phyloP scores from a whole-genome alignment of 1,139 yeast genomes.

The Candida buenavistaensis region DNA sequence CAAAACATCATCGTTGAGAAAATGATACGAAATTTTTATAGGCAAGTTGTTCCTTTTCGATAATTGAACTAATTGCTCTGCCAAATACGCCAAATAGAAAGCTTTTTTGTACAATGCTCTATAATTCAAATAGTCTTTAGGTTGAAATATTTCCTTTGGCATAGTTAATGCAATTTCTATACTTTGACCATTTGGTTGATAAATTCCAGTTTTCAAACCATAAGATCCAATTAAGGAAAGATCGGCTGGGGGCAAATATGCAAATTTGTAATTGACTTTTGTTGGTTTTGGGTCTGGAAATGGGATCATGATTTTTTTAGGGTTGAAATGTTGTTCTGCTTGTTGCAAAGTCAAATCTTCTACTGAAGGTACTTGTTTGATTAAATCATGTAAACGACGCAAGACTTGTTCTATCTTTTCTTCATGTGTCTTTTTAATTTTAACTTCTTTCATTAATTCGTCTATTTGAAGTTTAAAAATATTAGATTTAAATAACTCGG shows the following conservation, averaged over 20 bases:
- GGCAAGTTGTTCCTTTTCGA: constrained; percentile 57
- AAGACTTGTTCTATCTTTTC: constrained; percentile 71
- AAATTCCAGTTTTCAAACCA: constrained; percentile 78
- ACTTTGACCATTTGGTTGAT: constrained; percentile 48
- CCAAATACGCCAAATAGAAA: constrained; percentile 77
- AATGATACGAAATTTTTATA: constrained; percentile 55
- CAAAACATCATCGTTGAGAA: constrained; percentile 63
- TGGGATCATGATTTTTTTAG: constrained; percentile 63
- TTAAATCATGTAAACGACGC: constrained; percentile 70
- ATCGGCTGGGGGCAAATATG: constrained; percentile 69
- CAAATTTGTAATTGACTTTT: constrained; percentile 66
- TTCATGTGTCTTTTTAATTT: constrained; percentile 68
- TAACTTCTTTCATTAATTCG: constrained; percentile 78
- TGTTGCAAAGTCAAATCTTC: constrained; percentile 53
- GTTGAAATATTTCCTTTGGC: constrained; percentile 74
- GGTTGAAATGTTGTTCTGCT: constrained; percentile 48
- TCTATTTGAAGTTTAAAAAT: constrained; percentile 93
- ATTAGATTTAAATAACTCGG: constrained; percentile 89
- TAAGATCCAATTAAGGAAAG: constrained; percentile 86
- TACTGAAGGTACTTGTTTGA: constrained; percentile 61
- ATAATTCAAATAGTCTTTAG: constrained; percentile 87
- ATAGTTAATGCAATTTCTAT: constrained; percentile 81
- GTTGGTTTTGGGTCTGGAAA: constrained; percentile 88
- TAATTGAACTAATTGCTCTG: constrained; percentile 58
- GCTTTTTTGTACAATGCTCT: constrained; percentile 89